Conservation (phyloP, 495 filamentous ascomycete genomes). For the Ramalina intermedia region DNA sequence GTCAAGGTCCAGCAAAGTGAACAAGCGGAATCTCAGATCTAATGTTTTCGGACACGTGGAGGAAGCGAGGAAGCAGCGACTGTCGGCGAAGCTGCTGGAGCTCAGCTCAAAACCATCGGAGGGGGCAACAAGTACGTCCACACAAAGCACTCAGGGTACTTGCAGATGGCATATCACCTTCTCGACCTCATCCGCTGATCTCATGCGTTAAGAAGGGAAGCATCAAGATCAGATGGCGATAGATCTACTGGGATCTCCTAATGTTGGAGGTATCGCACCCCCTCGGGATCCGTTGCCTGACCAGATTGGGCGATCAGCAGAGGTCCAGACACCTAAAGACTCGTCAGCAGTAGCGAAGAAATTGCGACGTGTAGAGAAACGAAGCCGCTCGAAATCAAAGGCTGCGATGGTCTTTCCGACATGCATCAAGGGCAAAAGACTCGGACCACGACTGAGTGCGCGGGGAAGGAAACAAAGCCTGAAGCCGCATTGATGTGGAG, state of each 20-base stretch:
- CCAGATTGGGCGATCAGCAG: too few species aligned
- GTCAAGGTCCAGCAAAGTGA: slow-evolving; percentile 59
- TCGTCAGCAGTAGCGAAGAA: too few species aligned
- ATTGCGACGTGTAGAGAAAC: slow-evolving; percentile 15
- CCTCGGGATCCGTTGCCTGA: too few species aligned
- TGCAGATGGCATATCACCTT: too few species aligned
- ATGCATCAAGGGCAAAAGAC: slow-evolving; percentile 9
- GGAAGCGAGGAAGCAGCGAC: slow-evolving; percentile 55
- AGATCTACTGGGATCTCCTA: too few species aligned
- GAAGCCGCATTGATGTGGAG: not conserved
- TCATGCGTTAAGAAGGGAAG: too few species aligned
- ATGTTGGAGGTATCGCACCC: too few species aligned
- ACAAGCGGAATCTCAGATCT: slow-evolving; percentile 59
- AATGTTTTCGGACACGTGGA: slow-evolving; percentile 70
- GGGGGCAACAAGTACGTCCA: slow-evolving; percentile 10
- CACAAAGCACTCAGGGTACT: slow-evolving; percentile 7
- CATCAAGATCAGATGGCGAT: too few species aligned
- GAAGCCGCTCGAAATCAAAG: slow-evolving; percentile 23
- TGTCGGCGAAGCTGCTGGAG: slow-evolving; percentile 68
- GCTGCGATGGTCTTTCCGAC: slow-evolving; percentile 30
- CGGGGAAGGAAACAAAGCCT: slow-evolving; percentile 2
- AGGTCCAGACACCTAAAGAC: too few species aligned
- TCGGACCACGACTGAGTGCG: slow-evolving; percentile 1
- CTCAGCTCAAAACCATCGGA: slow-evolving; percentile 46
- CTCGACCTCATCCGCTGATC: too few species aligned